Conservation (phyloP, 148 eudicot species). For the Diospyros lotus region DNA sequence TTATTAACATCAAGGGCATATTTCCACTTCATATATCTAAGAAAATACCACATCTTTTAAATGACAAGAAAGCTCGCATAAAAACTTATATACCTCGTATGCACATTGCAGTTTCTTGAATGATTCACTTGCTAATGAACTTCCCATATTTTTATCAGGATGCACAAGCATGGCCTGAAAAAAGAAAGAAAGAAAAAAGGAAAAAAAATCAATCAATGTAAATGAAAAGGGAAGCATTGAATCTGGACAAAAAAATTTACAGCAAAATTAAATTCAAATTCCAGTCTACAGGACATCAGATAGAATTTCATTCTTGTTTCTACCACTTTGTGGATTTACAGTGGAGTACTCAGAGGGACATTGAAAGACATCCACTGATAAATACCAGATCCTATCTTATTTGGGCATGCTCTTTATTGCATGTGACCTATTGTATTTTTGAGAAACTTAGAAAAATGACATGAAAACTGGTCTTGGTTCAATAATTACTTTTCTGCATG, state of each 20-base stretch:
- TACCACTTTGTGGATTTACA: no score
- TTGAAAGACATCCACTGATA: background rate
- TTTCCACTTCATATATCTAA: no score
- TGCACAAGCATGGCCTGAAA: slow-evolving; percentile 99
- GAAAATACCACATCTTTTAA: slow-evolving; percentile 1
- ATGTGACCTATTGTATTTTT: background rate
- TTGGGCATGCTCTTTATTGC: background rate
- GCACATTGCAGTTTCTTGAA: slow-evolving; percentile 99
- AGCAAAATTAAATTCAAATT: no score
- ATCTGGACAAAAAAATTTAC: background rate
- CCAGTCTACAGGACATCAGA: no score
- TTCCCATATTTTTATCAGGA: slow-evolving; percentile 99
- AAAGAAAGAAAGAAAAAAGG: slow-evolving; percentile 10
- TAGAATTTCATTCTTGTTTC: no score
- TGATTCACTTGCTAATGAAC: slow-evolving; percentile 93
- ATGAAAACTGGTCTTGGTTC: no score
- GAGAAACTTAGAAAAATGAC: background rate
- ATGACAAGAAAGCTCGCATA: background rate
- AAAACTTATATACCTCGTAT: slow-evolving; percentile 60
- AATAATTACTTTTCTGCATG: no score
- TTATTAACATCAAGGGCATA: slow-evolving; percentile 3
- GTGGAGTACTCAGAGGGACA: background rate
- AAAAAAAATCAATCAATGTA: background rate
- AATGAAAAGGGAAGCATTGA: background rate
- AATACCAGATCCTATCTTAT: background rate